phyloP scores from a whole-genome alignment of 805 yeast species.

The Wickerhamiella vanderwaltii region DNA sequence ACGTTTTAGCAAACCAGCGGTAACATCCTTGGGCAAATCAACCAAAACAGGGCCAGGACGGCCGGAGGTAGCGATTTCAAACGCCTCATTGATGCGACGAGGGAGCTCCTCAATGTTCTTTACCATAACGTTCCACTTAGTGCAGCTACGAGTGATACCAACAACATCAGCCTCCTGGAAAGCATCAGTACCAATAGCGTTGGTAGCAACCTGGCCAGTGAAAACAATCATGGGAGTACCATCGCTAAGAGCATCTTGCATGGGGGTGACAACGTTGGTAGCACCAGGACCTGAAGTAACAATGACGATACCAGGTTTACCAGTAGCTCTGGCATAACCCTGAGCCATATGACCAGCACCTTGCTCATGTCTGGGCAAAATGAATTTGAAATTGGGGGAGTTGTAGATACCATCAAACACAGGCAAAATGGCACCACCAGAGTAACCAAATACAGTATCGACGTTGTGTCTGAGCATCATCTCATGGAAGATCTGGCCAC shows the following conservation, averaged over 20 bases:
- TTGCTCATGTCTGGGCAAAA: slow-evolving; percentile 93
- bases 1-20: slow-evolving; percentile 75
- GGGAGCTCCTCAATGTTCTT: slow-evolving; percentile 90
- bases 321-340: slow-evolving; percentile 92
- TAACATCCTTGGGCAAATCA: slow-evolving; percentile 95
- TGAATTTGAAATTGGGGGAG: slow-evolving; percentile 77
- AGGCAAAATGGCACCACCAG: slow-evolving; percentile 98
- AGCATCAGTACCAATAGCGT: slow-evolving; percentile 95
- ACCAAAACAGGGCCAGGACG: slow-evolving; percentile 98
- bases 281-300: slow-evolving; percentile 99
- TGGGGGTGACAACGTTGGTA: slow-evolving; percentile 94
- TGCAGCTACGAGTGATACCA: slow-evolving; percentile 93
- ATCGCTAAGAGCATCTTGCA: slow-evolving; percentile 95
- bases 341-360: slow-evolving; percentile 99
- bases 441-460: slow-evolving; percentile 93
- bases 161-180: slow-evolving; percentile 98
- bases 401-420: slow-evolving; percentile 95
- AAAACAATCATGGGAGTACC: slow-evolving; percentile 96
- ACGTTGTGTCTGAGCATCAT: slow-evolving; percentile 96
- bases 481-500: slow-evolving; percentile 97
- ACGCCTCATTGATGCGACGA: slow-evolving; percentile 91
- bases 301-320: slow-evolving; percentile 93
- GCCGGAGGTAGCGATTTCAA: slow-evolving; percentile 90
- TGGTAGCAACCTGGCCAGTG: slow-evolving; percentile 93
- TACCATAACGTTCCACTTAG: slow-evolving; percentile 99